Evolutionary conservation across 129 eudicot genomes (phyloP), one percentile per base, ranked within the genome.

Genomic region (Arctium lappa): DNA sequence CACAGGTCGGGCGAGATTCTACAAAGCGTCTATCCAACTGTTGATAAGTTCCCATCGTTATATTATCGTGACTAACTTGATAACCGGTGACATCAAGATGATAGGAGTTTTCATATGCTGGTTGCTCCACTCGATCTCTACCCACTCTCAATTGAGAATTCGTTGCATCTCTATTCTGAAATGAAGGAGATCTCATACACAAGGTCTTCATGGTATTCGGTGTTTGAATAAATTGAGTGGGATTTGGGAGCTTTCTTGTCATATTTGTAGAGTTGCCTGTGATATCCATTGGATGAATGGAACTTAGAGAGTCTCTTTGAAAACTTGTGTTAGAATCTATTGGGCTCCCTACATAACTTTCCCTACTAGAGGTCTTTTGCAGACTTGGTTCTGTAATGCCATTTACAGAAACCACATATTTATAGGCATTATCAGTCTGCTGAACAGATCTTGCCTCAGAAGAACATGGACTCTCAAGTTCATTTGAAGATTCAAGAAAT

Each of bases 341-440:
- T 4, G 78, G 32, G 69, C 32, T 69, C 30, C 86, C 88, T 34
- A 33, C 73, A 30, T 84, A 39, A 71, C 91, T 90, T 62, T 86
- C 90, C 80, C 91, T 84, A 80, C 89, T 85, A 42, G 88, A 85
- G 77, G 89, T 88, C 82, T 77, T 86, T 10, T 60, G 82, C 27
- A 36, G 81, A 83, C 73, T 78, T 46, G 85, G 72, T 13, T 82
- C 90, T 50, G 76, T 9, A 87, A 89, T 87, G 32, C 94, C 83
- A 79, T 91, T 91, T 42, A 93, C 91, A 8, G 95, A 91, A 68
- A 85, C 87, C 71, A 91, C 91, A 83, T 91, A 91, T 73, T 87
- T 88, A 83, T 79, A 89, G 34, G 84, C 86, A 16, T 79, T 79
- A 78, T 91, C 89, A 66, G 60, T 73, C 42, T 85, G 92, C 34